Evolutionary conservation across 495 filamentous ascomycete species (phyloP).

Genomic region (Xylaria intraflava): DNA sequence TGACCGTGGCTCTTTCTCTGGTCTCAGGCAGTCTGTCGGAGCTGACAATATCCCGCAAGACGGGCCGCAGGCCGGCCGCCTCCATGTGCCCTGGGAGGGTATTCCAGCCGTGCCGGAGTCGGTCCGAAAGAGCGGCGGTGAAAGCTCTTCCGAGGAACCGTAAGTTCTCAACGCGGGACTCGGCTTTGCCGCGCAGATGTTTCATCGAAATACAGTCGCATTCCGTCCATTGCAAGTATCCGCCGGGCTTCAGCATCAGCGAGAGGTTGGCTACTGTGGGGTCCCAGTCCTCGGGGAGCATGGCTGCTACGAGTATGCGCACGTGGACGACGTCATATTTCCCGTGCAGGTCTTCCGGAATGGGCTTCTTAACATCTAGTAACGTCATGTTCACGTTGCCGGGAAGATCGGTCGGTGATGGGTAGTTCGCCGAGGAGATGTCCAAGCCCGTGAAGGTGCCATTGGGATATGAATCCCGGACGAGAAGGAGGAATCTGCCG

Average conservation of each 20-base stretch:
- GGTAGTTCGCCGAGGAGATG: slow-evolving; percentile 25
- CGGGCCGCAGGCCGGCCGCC: background rate
- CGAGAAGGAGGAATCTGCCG: background rate
- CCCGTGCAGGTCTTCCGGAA: slow-evolving; percentile 21
- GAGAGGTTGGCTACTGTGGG: slow-evolving; percentile 22
- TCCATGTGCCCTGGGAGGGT: slow-evolving; percentile 2
- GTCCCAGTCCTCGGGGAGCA: slow-evolving; percentile 17
- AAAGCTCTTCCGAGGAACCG: background rate
- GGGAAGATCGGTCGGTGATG: slow-evolving; percentile 15
- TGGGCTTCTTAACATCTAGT: slow-evolving; percentile 27
- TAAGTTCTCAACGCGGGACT: background rate
- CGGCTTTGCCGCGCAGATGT: background rate
- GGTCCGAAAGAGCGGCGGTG: background rate
- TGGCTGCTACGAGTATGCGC: slow-evolving; percentile 29
- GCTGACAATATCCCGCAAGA: background rate
- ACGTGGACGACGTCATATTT: slow-evolving; percentile 34
- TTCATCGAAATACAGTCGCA: background rate
- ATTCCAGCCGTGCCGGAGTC: slow-evolving; percentile 1
- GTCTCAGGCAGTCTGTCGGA: background rate
- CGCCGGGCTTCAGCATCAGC: too few relatives aligned
- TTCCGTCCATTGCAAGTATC: slow-evolving; percentile 19
- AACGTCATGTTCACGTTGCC: slow-evolving; percentile 26
- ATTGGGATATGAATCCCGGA: background rate
- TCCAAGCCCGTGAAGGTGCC: slow-evolving; percentile 32
- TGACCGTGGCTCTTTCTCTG: background rate